Base-by-base conservation (phyloP, 2,329 filamentous ascomycete genomes). In the Colletotrichum tropicicola region DNA sequence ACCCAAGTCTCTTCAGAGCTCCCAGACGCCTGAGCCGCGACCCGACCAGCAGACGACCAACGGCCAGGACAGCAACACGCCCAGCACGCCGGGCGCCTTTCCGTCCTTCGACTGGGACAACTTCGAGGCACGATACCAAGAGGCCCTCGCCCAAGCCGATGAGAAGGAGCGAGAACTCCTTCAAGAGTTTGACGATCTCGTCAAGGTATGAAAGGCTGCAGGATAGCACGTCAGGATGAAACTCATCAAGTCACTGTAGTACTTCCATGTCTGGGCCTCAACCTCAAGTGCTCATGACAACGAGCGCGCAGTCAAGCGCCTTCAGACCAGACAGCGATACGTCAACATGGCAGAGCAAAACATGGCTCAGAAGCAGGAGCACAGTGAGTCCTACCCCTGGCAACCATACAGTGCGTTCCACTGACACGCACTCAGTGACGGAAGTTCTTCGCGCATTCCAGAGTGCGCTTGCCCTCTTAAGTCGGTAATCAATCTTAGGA, bases 231-330 rank as follows among this genome's bases (percentile, higher is more conserved):
- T 17, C n/a, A 7, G 7, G 39, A 21, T 43, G 39, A 19, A 32
- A 28, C 37, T 65, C 37, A 60, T 56, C 45, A 37, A 17, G 7
- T 15, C 15, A 48, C 45, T 41, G 25, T 68, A 97, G 93, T 92
- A 91, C 74, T 97, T 97, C 75, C 85, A 85, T 62, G 80, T 89
- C 35, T 98, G 94, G 94, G 91, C 92, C 23, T 84, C 90, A 19
- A 88, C 91, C 12, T 91, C 91, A 1, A 85, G 89, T 30, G 79
- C 83, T 10, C 89, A 92, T 66, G 94, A 97, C 75, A 89, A 92
- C 59, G 89, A 91, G 64, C 87, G 94, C 59, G 91, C 92, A 23
- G 84, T 88, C 68, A 95, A 95, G 77, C 89, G 94, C 59, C 83
- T 97, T 47, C 91, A 91, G 73, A 98, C 94, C 2, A 89, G 94